Conservation (phyloP, 2,329 filamentous ascomycete genomes). For the Camptophora hylomeconis region DNA sequence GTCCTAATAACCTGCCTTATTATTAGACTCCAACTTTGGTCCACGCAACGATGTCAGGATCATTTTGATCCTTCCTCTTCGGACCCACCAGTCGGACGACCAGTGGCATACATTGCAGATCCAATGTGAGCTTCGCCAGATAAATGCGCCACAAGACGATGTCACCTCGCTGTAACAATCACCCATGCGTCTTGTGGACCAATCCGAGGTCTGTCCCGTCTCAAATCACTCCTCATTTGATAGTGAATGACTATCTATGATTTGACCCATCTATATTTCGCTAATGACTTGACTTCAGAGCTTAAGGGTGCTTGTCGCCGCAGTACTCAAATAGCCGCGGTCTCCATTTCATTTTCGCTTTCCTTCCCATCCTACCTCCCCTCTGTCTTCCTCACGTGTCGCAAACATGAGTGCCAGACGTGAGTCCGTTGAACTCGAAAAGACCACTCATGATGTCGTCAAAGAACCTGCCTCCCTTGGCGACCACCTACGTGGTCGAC, state of each 20-base stretch:
- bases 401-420: conserved; percentile 11
- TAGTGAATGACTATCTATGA: conserved; percentile 5
- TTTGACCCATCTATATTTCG: conserved; percentile 4
- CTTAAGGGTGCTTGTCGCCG: conserved; percentile 7
- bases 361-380: conserved; percentile 4
- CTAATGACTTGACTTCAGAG: conserved; percentile 4
- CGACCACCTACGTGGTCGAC: conserved; percentile 10
- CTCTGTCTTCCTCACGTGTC: conserved; percentile 4
- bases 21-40: too few relatives aligned
- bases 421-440: conserved; percentile 7
- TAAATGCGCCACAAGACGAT: conserved; percentile 6
- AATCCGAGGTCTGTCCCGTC: conserved; percentile 4
- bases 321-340: conserved; percentile 8
- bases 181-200: conserved; percentile 5
- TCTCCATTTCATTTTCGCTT: conserved; percentile 5
- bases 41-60: too few relatives aligned
- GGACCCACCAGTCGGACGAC: conserved; percentile 4
- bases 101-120: too few relatives aligned
- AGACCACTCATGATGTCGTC: conserved; percentile 6
- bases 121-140: conserved; percentile 3
- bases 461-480: conserved; percentile 1
- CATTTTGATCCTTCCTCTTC: conserved; percentile 5
- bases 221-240: conserved; percentile 6
- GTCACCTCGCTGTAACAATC: conserved; percentile 7
- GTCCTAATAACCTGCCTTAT: too few relatives aligned